Percentiles rank a stretch among this genome's conserved stretches.
Evolutionary conservation across 176 grass and related monocot species (phyloP).

Genomic region (Bolboschoenus planiculmis): DNA sequence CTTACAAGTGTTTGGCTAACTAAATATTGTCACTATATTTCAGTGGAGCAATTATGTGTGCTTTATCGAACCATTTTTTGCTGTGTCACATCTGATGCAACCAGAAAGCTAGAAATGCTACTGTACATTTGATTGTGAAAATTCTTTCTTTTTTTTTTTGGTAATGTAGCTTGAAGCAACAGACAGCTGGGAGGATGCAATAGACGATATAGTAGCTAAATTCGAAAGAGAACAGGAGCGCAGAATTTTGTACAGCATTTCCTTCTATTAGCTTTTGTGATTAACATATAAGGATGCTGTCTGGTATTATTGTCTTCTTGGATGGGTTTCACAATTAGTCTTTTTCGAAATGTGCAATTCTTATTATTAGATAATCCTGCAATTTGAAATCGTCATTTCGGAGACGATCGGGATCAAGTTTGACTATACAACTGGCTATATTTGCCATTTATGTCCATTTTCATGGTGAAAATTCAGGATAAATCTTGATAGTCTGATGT

Average conservation of each 20-base stretch:
- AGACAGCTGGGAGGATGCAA: conserved; percentile 44
- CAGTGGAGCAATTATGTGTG: no score
- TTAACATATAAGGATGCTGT: background rate
- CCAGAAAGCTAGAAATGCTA: background rate
- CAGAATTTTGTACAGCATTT: conserved; percentile 40
- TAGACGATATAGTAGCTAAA: conserved; percentile 34
- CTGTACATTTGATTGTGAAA: background rate
- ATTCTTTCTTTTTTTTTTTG: background rate
- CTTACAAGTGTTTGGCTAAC: background rate
- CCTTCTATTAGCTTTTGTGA: conserved; percentile 30
- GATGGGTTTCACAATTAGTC: background rate
- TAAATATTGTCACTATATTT: no score
- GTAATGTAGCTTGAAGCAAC: conserved; percentile 35
- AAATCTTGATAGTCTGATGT: background rate
- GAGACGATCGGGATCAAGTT: background rate
- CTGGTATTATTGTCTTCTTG: background rate
- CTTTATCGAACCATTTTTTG: no score
- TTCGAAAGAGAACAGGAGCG: conserved; percentile 48
- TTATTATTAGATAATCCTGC: background rate
- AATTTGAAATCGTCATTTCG: background rate
- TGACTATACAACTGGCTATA: background rate
- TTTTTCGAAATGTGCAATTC: background rate
- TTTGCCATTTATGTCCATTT: background rate
- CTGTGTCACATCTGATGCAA: background rate
- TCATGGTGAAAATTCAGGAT: background rate